Evolutionary conservation across 495 filamentous ascomycete genomes (phyloP), one percentile per base, ranked within the genome.

Genomic region (Neurospora sp.): DNA sequence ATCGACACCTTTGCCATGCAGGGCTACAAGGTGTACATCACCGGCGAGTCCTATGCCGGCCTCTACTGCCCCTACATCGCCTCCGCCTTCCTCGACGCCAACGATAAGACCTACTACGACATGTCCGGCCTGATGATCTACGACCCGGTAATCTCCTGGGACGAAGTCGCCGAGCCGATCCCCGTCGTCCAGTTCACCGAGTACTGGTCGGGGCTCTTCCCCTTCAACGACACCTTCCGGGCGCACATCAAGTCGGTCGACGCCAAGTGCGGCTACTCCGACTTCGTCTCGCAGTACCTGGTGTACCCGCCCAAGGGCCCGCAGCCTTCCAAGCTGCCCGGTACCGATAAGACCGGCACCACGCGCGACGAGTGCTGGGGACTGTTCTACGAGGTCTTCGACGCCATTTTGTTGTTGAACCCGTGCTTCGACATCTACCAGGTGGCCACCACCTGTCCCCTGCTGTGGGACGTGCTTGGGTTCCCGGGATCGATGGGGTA

Each of bases 341-440:
- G 78, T 36, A 76, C 74, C 36, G 54, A 74, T 69, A 36, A 45
- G 7, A 39, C 74, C 69, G 74, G 77, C 31, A 71, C 78, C 71
- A 40, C 74, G 74, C 70, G 69, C 15, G 38, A 54, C 21, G 74
- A 84, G 77, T 71, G 82, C 80, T 71, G 74, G 70, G 54, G 78
- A 74, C 19, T 91, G 34, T 92, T 85, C 81, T 82, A 85, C 74
- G 83, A 87, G 43, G 87, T 92, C 71, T 73, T 73, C 19, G 78
- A 83, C 19, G 92, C 90, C 36, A 86, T 85, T 21, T 77, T 83
- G 31, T 73, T 82, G 38, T 81, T 91, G 38, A 96, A 95, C 83
- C 93, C 93, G 0, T 95, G 93, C 84, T 96, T 92, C 84, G 89
- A 93, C 83, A 83, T 91, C 66, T 95, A 94, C 81, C 89, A 93